Conservation (phyloP, 306 rosid species). For the Cotoneaster glaucophyllus region DNA sequence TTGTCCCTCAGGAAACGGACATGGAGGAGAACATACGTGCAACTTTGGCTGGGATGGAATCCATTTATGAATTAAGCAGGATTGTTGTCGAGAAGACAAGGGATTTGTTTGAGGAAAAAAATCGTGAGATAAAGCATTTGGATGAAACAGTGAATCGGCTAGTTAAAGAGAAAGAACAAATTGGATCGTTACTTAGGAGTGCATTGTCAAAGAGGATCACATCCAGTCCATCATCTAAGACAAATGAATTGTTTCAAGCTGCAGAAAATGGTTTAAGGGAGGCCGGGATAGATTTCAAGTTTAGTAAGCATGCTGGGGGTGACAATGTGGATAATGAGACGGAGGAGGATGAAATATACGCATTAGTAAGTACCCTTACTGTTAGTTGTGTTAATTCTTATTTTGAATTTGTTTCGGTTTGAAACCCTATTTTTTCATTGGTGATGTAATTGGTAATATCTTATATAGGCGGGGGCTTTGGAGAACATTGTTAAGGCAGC, state of each 20-base stretch:
- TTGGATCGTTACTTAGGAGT: constrained; percentile 85
- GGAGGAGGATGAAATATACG: constrained; percentile 72
- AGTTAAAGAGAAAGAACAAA: constrained; percentile 79
- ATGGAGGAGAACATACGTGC: constrained; percentile 81
- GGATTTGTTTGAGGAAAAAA: constrained; percentile 62
- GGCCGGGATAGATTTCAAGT: constrained; percentile 85
- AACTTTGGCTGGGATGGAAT: constrained; percentile 91
- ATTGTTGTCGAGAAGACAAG: constrained; percentile 55
- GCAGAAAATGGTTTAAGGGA: constrained; percentile 90
- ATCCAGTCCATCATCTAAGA: constrained; percentile 45
- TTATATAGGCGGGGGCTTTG: constrained; percentile 80
- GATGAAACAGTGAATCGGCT: constrained; percentile 63
- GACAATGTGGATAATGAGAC: constrained; percentile 34
- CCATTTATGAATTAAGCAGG: constrained; percentile 57
- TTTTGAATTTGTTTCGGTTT: constrained; percentile 4
- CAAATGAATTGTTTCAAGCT: constrained; percentile 61
- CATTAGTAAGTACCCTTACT: constrained; percentile 44
- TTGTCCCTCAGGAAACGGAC: constrained; percentile 86
- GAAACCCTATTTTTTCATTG: background rate
- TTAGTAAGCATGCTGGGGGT: constrained; percentile 64
- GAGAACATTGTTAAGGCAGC: constrained; percentile 90
- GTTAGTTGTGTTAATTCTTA: constrained; percentile 4
- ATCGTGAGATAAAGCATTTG: constrained; percentile 48
- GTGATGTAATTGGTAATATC: constrained; percentile 21
- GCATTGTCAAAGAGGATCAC: constrained; percentile 67